phyloP scores from a whole-genome alignment of 2,329 filamentous ascomycete species.

The Clonostachys rhizophaga region DNA sequence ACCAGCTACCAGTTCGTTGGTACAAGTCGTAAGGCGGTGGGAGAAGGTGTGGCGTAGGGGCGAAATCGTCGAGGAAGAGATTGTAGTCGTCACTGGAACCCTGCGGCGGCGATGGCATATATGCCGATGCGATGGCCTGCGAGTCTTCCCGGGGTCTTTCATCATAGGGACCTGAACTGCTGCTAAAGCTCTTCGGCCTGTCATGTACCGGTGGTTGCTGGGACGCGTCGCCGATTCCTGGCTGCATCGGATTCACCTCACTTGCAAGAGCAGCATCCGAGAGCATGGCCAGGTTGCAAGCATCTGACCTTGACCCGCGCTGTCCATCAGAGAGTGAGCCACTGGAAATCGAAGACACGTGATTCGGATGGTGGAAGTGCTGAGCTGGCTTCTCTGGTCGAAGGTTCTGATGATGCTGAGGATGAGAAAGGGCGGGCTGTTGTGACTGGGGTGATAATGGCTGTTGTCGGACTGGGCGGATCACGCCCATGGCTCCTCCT shows the following conservation, averaged over 20 bases:
- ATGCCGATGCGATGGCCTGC: conserved; percentile 31
- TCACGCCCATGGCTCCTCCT: conserved; percentile 38
- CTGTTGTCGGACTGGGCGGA: conserved; percentile 18
- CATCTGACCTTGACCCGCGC: conserved; percentile 35
- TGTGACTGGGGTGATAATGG: conserved; percentile 14
- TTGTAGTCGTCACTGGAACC: conserved; percentile 52
- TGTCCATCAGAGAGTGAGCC: conserved; percentile 42
- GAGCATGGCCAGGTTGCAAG: conserved; percentile 53
- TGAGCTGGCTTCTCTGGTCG: conserved; percentile 12
- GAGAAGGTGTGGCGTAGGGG: conserved; percentile 47
- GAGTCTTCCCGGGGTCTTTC: conserved; percentile 44
- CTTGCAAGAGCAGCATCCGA: conserved; percentile 57
- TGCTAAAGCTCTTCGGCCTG: conserved; percentile 41
- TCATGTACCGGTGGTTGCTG: conserved; percentile 33
- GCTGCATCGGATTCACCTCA: conserved; percentile 46
- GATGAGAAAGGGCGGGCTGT: conserved; percentile 3
- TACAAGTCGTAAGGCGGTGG: conserved; percentile 50
- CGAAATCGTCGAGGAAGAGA: conserved; percentile 54
- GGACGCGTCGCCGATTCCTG: conserved; percentile 40
- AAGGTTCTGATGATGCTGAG: conserved; percentile 9
- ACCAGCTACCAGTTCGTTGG: conserved; percentile 46
- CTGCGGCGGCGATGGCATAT: conserved; percentile 17
- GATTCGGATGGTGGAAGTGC: conserved; percentile 21
- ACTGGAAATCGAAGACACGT: conserved; percentile 17
- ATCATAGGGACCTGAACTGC: conserved; percentile 39